These are phyloP conservation scores for Tulasnella sp. DNA, from an alignment of 768 basidiomycete species.

Conservation along the genomic window DNA sequence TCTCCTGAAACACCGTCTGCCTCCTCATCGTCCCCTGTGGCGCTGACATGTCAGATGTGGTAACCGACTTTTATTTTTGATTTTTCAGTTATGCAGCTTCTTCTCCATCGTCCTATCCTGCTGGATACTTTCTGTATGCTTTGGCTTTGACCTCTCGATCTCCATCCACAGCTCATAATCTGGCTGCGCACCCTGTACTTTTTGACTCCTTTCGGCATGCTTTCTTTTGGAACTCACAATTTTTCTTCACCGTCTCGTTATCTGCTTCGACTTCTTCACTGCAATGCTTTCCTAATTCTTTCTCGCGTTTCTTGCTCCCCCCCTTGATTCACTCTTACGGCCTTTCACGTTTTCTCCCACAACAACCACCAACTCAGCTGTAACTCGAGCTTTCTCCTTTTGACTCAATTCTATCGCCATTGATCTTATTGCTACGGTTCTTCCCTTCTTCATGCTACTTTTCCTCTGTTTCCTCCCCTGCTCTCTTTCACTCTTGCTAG, in stretches of 20 bases:
- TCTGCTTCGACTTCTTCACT: background rate
- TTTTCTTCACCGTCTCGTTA: background rate
- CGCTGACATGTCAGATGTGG: slow-evolving; percentile 7
- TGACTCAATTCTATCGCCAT: background rate
- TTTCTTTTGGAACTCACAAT: background rate
- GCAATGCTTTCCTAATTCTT: background rate
- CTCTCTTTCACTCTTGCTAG: background rate
- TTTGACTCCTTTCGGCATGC: slow-evolving; percentile 4
- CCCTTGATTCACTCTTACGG: background rate
- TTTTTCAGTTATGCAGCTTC: background rate
- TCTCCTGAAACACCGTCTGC: slow-evolving; percentile 3
- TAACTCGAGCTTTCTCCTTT: background rate
- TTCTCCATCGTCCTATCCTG: background rate
- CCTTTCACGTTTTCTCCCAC: background rate
- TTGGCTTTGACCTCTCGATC: background rate
- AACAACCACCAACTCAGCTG: background rate
- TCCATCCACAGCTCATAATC: background rate
- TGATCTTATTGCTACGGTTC: slow-evolving; percentile 1
- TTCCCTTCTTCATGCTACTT: background rate
- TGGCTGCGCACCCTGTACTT: background rate
- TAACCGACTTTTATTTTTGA: background rate
- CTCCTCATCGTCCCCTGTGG: background rate
- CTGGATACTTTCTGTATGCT: background rate
- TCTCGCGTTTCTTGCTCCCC: background rate
- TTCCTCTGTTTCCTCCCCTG: background rate